Evolutionary conservation across 139 green algal species (phyloP), one percentile per base, ranked within the genome.

Genomic region (Chlorella ohadii): DNA sequence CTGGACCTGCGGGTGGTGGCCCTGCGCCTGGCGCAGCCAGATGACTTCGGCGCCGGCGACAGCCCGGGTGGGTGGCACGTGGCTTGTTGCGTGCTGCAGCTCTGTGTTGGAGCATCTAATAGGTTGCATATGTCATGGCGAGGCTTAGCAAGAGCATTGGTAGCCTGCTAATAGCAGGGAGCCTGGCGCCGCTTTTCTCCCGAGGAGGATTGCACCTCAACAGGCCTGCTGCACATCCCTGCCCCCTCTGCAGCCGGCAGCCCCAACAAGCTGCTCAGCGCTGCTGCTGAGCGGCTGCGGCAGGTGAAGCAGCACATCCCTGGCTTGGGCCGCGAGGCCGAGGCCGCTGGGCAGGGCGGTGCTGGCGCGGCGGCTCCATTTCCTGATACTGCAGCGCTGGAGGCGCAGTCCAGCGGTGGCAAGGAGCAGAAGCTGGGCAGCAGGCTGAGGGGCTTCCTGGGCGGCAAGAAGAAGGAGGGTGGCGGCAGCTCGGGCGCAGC

Each of bases 1-100:
- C 38, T 85, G 81, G 70, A 79, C 15, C 56, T 85, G 56, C 27
- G 81, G 55, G 81, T 85, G 70, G 56, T 72, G 68, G 81, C 68
- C 5, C 81, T 85, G 70, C 68, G 34, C 16, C 31, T 85, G 56
- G 39, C 70, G 7, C 36, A 74, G 20, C 79, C 79, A 3, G 66
- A 84, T 20, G 65, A 84, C 39, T 77, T 84, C 36, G 33, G 51
- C 25, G 3, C 28, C 22, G 31, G 67, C 77, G 31, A 34, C 19
- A 51, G 65, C 16, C 57, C 67, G 5, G 79, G 79, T 78, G 47
- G 17, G 79, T 61, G 55, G 6, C 22, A 6, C 1, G 31, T 27
- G 4, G 20, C 6, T 27, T 41, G 65, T n/a, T n/a, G n/a, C n/a
- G n/a, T n/a, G n/a, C n/a, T n/a, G n/a, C n/a, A n/a, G n/a, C n/a